These are phyloP conservation scores for Erigeron canadensis DNA, from an alignment of 129 eudicot species.

Conservation along the genomic window DNA sequence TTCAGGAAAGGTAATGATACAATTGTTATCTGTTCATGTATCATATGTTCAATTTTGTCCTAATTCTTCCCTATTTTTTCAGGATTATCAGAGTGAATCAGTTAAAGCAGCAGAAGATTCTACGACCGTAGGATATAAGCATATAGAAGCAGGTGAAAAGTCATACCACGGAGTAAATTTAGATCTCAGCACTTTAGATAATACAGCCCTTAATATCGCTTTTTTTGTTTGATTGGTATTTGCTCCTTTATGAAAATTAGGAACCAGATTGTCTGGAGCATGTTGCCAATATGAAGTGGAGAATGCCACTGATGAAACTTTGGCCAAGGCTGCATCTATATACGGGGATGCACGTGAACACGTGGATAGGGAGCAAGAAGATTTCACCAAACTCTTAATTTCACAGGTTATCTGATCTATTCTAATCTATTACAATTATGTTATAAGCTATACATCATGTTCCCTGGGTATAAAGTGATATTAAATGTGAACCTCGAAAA, in stretches of 20 bases:
- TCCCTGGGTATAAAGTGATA: background rate
- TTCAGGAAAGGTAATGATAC: slow-evolving; percentile 68
- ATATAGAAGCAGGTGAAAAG: slow-evolving; percentile 87
- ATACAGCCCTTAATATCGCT: background rate
- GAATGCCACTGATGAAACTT: slow-evolving; percentile 67
- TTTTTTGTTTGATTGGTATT: slow-evolving; percentile 12
- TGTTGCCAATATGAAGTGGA: slow-evolving; percentile 89
- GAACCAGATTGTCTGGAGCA: slow-evolving; percentile 92
- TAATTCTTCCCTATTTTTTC: slow-evolving; percentile 26
- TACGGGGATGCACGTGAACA: slow-evolving; percentile 98
- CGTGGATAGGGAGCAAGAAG: slow-evolving; percentile 95
- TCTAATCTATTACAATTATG: background rate
- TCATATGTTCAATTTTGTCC: background rate
- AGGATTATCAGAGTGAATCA: slow-evolving; percentile 93
- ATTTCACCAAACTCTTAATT: slow-evolving; percentile 65
- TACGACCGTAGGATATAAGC: slow-evolving; percentile 85
- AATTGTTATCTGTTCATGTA: slow-evolving; percentile 8
- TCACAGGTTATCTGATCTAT: slow-evolving; percentile 53
- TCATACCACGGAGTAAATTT: background rate
- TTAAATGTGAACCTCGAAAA: background rate
- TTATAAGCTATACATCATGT: slow-evolving; percentile 8
- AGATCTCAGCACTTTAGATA: background rate
- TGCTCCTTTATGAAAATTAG: slow-evolving; percentile 38
- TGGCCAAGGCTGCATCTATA: slow-evolving; percentile 84
- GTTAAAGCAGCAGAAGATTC: slow-evolving; percentile 93